Evolutionary conservation across 148 eudicot genomes (phyloP), one percentile per base, ranked within the genome.

Genomic region (Polygonum aviculare): DNA sequence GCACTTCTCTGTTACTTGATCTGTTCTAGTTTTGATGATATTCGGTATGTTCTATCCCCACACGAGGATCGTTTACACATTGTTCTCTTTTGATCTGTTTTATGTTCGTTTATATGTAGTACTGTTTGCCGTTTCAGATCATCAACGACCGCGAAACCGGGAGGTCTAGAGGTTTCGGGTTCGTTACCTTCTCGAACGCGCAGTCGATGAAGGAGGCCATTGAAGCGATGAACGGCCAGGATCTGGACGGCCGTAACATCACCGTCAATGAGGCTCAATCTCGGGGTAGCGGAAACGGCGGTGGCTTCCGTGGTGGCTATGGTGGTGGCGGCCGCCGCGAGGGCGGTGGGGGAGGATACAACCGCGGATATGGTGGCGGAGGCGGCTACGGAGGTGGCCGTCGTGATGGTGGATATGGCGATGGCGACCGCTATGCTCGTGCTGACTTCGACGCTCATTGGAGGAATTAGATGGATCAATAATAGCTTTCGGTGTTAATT

Each of bases 201-300:
- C 82, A 89, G 41, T 51, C 88, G 10, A 91, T 93, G 90, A 82
- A 77, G 19, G 93, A 91, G 2, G 97, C 97, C 0, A 93, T 93
- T 10, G 90, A 85, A 5, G 85, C 69, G 54, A 89, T 93, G 97
- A 93, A 93, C 82, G 97, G 93, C 2, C 86, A 83, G 74, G 78
- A 84, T 2, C 93, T 93, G 0, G 95, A 93, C 78, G 97, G 97
- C 0, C 93, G 95, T 41, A 84, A 78, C 48, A 93, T 93, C 78
- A 93, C 97, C 19, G 95, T 93, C 22, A 93, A 93, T 80, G 93
- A 93, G 77, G 97, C 97, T 5, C 97, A 93, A 70, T 90, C 97
- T 0, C 95, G 97, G 18, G 90, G 96, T 3, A 80, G 91, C 35
- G 95, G 92, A 0, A 89, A 89, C 0, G 86, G 89, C 0, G 83